These are phyloP conservation scores for Eutrema salsugineum DNA, from an alignment of 441 rosid species.

Conservation along the genomic window DNA sequence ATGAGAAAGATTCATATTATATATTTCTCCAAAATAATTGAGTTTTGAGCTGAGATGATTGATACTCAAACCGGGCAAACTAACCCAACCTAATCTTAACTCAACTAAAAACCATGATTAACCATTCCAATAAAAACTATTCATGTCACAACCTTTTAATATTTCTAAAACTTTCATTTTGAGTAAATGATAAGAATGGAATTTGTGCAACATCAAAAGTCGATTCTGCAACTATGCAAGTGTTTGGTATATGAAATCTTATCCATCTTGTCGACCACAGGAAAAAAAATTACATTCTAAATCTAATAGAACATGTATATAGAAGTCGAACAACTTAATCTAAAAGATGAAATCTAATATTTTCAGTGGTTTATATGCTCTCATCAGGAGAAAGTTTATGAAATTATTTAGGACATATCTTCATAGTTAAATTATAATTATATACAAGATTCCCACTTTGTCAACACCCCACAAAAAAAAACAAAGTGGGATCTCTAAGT, in stretches of 20 bases:
- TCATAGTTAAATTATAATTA: background rate
- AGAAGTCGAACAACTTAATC: background rate
- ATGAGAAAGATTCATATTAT: constrained; percentile 15
- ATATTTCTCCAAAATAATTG: constrained; percentile 15
- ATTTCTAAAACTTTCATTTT: background rate
- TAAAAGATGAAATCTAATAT: background rate
- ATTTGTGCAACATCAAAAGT: background rate
- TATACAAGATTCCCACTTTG: constrained; percentile 23
- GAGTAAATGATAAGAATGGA: background rate
- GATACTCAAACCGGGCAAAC: constrained; percentile 12
- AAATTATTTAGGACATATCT: background rate
- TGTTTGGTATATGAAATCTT: constrained; percentile 2
- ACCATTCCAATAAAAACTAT: background rate
- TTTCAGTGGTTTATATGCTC: background rate
- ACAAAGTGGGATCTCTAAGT: constrained; percentile 29
- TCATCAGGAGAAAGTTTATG: background rate
- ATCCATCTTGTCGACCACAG: constrained; percentile 8
- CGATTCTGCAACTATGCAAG: constrained; percentile 1
- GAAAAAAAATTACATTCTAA: background rate
- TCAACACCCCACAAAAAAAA: background rate
- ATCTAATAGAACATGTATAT: background rate
- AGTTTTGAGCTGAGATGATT: constrained; percentile 19
- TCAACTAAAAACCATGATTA: background rate
- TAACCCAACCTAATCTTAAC: constrained; percentile 16
- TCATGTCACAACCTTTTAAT: background rate